These are phyloP conservation scores for Coemansia sp. DNA, from an alignment of 371 early-diverging fungal genomes.

Conservation along the genomic window DNA sequence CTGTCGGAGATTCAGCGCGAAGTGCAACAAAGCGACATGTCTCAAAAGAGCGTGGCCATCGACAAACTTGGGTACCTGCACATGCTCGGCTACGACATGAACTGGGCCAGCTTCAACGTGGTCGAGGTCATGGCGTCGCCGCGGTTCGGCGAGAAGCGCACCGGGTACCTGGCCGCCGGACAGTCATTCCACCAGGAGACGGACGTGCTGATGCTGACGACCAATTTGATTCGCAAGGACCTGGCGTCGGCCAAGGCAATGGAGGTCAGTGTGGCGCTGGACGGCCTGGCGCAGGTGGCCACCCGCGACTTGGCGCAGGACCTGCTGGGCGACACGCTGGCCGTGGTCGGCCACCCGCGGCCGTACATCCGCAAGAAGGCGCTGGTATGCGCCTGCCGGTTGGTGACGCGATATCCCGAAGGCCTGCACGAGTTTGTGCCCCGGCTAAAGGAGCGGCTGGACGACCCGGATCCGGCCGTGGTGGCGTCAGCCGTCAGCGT, in stretches of 20 bases:
- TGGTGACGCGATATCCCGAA: conserved; percentile 88
- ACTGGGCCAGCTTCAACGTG: conserved; percentile 94
- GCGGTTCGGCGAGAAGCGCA: conserved; percentile 79
- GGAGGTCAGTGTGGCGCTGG: conserved; percentile 88
- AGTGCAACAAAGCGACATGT: conserved; percentile 78
- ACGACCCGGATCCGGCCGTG: conserved; percentile 87
- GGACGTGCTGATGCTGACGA: conserved; percentile 93
- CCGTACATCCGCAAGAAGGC: conserved; percentile 93
- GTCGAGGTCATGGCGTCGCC: conserved; percentile 96
- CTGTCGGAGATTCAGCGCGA: conserved; percentile 88
- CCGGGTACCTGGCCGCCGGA: conserved; percentile 90
- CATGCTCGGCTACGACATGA: conserved; percentile 96
- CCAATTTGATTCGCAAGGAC: conserved; percentile 95
- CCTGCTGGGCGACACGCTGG: conserved; percentile 80
- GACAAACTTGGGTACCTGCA: conserved; percentile 88
- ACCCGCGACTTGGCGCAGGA: conserved; percentile 90
- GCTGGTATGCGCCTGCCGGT: conserved; percentile 81
- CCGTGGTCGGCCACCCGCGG: conserved; percentile 86
- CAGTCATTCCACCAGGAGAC: conserved; percentile 91
- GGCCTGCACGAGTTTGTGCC: conserved; percentile 82
- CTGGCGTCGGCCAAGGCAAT: conserved; percentile 73
- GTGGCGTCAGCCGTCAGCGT: conserved; percentile 91
- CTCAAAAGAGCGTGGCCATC: conserved; percentile 82
- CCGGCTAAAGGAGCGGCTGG: conserved; percentile 84
- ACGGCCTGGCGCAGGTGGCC: conserved; percentile 87